A percentile compares a stretch with the other conserved stretches of the same genome.
These are phyloP conservation scores for Carallia pectinifolia DNA, from an alignment of 345 rosid species.

Conservation along the genomic window DNA sequence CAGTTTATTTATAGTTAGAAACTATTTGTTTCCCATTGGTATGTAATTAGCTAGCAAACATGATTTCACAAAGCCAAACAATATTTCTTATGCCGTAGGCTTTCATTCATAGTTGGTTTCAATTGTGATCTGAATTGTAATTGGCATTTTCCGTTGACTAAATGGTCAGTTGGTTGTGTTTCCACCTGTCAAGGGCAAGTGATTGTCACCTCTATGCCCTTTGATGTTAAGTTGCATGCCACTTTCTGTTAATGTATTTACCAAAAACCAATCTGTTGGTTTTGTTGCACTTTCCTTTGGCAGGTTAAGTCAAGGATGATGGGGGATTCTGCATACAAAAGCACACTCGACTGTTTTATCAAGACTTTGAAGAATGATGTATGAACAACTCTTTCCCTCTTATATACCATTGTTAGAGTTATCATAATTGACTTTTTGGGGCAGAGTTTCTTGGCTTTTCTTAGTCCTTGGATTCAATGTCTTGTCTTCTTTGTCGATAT, in stretches of 20 bases:
- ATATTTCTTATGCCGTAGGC: not conserved
- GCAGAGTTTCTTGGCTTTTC: too few species aligned
- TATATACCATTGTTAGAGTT: not conserved
- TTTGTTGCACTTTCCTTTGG: constrained; percentile 7
- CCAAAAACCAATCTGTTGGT: constrained; percentile 3
- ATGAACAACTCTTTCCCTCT: constrained; percentile 11
- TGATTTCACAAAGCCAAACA: not conserved
- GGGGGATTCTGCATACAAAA: constrained; percentile 94
- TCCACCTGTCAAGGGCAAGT: not conserved
- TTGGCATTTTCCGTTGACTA: not conserved
- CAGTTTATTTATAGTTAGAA: not conserved
- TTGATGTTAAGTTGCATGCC: not conserved
- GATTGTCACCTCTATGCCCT: not conserved
- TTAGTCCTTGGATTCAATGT: too few species aligned
- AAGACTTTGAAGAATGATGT: constrained; percentile 90
- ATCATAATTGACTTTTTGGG: not conserved
- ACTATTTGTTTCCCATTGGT: too few species aligned
- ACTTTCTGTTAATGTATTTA: constrained; percentile 5
- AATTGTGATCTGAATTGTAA: too few species aligned
- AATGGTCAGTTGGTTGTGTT: not conserved
- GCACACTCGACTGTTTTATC: constrained; percentile 87
- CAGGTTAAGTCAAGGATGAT: constrained; percentile 99
- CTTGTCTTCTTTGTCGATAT: too few species aligned
- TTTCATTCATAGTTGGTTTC: not conserved
- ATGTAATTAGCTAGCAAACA: constrained; percentile 3